Conservation (phyloP, 768 basidiomycete genomes). For the Xerocomus potaroensis region DNA sequence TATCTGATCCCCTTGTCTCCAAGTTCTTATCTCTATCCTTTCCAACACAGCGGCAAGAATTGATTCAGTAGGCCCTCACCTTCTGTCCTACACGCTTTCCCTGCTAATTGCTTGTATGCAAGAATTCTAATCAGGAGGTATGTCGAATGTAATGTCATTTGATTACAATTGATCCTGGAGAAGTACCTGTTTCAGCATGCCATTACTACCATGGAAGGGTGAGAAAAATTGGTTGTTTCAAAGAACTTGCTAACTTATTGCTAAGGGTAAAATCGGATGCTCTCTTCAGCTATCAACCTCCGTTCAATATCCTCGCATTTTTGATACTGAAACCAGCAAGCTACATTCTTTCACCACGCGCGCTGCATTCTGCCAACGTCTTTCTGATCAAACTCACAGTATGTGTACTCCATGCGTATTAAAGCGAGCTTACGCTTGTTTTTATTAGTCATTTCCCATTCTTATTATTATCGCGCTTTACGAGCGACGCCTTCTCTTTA, state of each 20-base stretch:
- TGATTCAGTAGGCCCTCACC: constrained; percentile 44
- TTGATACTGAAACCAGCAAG: constrained; percentile 74
- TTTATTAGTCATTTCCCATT: constrained; percentile 62
- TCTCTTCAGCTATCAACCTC: constrained; percentile 88
- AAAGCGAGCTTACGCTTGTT: no score
- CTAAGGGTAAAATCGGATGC: constrained; percentile 82
- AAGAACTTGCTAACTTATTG: constrained; percentile 3
- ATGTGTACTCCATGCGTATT: no score
- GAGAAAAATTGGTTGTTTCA: background rate
- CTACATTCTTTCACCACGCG: constrained; percentile 68
- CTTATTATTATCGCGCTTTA: constrained; percentile 73
- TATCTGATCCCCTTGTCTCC: background rate
- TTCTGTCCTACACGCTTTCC: background rate
- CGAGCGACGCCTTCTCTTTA: constrained; percentile 64
- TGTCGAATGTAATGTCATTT: background rate
- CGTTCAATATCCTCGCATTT: constrained; percentile 83
- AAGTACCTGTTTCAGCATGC: constrained; percentile 86
- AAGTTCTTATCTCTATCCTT: constrained; percentile 79
- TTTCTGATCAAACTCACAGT: constrained; percentile 81
- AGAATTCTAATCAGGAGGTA: constrained; percentile 64
- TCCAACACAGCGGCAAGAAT: constrained; percentile 85
- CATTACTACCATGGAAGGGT: constrained; percentile 88
- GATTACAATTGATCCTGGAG: constrained; percentile 14
- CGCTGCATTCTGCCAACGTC: constrained; percentile 80
- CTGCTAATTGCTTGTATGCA: background rate